Base-by-base conservation (phyloP, 2,329 filamentous ascomycete genomes). In the Phaeosphaeriaceae sp. region DNA sequence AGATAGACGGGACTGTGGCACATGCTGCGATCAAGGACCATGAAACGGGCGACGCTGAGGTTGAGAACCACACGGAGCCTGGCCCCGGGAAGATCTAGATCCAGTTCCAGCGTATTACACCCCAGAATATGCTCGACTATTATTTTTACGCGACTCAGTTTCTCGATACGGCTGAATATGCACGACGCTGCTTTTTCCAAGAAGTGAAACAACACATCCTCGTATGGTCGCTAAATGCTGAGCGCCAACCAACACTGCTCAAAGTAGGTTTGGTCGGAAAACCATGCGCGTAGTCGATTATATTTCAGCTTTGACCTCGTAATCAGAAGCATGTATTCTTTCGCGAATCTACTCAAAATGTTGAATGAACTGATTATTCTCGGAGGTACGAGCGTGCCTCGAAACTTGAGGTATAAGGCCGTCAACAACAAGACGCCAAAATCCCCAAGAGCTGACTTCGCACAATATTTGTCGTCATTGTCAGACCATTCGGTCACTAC, bases 401-500 rank as follows among this genome's bases (percentile, higher is more conserved):
- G 25, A 4, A 9, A 27, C 25, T 9, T 27, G 25, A 9, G 25
- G 25, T 27, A 27, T 27, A 27, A 27, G 25, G 9, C 9, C 25
- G 25, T 27, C 25, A 4, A 27, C 25, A 27, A 27, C 25, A 27
- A 27, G 25, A 27, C 17, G n/a, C 13, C 5, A 13, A 40, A 17
- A 2, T 17, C 36, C 36, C 15, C 17, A 40, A 40, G 17, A 15
- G 36, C 36, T 40, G 36, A 40, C 36, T 40, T 40, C 17, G 36
- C 36, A 40, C 36, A 9, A 13, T 13, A 36, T 13, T 13, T 36
- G 17, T 49, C 58, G 61, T 65, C 59, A 68, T 62, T 54, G 15
- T 64, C 54, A 52, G 57, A 48, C 60, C 63, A 61, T 64, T 53
- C 25, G 36, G 42, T 21, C 42, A 48, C 24, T 46, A 40, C 45